Evolutionary conservation across 2,329 filamentous ascomycete genomes (phyloP).

Genomic region (Monosporascus sp.): DNA sequence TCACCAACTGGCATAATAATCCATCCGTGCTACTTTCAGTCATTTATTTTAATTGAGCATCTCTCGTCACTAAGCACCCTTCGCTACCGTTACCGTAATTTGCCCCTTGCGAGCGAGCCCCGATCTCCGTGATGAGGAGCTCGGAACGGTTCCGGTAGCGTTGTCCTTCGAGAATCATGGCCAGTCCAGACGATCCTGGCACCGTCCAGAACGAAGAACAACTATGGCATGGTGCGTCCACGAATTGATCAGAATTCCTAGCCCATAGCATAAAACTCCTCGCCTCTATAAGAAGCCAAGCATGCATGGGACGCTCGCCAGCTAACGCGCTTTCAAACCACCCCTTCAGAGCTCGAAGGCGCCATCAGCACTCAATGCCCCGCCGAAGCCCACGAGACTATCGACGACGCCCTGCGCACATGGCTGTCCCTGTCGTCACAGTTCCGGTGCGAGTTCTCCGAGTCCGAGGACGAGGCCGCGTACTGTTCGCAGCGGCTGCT

Average conservation of each 20-base stretch:
- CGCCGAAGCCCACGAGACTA: constrained; percentile 44
- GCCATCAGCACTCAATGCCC: constrained; percentile 41
- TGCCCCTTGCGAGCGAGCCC: not conserved
- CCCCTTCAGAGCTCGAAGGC: constrained; percentile 38
- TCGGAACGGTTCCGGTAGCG: not conserved
- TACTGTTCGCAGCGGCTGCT: constrained; percentile 76
- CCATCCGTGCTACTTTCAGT: no score
- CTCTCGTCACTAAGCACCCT: no score
- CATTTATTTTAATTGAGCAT: no score
- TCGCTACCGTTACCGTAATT: no score
- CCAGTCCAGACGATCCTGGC: constrained; percentile 13
- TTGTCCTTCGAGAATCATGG: constrained; percentile 10
- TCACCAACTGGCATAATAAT: no score
- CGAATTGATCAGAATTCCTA: not conserved
- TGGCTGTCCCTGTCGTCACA: constrained; percentile 76
- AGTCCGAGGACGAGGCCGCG: constrained; percentile 72
- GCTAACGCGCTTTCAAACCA: not conserved
- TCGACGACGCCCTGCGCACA: constrained; percentile 80
- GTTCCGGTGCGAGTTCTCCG: constrained; percentile 70
- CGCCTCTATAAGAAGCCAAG: not conserved
- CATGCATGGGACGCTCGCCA: not conserved
- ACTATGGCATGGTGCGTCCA: constrained; percentile 75
- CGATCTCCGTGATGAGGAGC: not conserved
- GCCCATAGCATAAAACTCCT: not conserved
- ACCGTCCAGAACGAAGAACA: constrained; percentile 64